Base-by-base conservation (phyloP, 768 basidiomycete species). In the Amanita phalloides region DNA sequence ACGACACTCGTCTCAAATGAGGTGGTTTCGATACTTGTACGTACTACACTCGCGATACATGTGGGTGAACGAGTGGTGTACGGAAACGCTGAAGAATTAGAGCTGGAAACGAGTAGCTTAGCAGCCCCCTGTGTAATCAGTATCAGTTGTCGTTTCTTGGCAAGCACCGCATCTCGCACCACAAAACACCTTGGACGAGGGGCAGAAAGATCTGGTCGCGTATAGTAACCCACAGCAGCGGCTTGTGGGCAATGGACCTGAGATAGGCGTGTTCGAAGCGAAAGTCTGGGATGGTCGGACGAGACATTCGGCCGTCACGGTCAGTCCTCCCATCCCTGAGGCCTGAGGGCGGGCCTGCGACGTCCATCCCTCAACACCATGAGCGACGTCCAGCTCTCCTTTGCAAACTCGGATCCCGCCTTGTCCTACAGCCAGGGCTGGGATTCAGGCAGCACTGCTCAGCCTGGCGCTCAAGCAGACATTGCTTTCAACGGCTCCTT, bases 21-120 rank as follows among this genome's bases (percentile, higher is more conserved):
- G 81, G 39, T 94, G 92, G 92, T 95, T 91, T 70, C 78, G 93
- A 38, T 90, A 86, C 79, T 67, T 93, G 51, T 88, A 92, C 61
- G 72, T 94, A 36, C 56, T 67, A 20, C 88, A 84, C 61, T 92
- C 89, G 14, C 75, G 85, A 52, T 91, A 93, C 61, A 86, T 95
- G 89, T 95, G 93, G 92, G 79, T 88, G 25, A 93, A 93, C 56
- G 84, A 88, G 56, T 90, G 89, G 78, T 1, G 26, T 28, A 28
- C 6, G 26, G 26, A 6, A 4, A 4, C 30, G 30, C 70, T 73
- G 2, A 76, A 82, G 62, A 59, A 87, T 9, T 30, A 30, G 30
- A 0, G 75, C 75, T 1, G 66, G 63, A n/a, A 78, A 49, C 57
- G 69, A 76, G 53, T 69, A 71, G 48, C 72, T 67, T 20, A 70